Base-by-base conservation (phyloP, 441 rosid genomes). In the Arabidopsis hybrid region DNA sequence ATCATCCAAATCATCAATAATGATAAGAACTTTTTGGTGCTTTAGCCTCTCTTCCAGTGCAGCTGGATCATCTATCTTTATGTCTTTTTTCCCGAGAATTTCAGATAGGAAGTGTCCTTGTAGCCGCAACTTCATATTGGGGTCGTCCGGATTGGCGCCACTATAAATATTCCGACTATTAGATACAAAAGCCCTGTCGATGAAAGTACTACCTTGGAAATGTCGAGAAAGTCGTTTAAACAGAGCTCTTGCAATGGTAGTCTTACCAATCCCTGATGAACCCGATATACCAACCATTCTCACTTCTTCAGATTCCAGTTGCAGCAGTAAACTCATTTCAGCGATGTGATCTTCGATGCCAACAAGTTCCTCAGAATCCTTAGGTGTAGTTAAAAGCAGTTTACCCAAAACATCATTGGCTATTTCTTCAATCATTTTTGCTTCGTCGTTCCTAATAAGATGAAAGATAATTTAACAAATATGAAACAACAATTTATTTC, bases 221-320 rank as follows among this genome's bases (percentile, higher is more conserved):
- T 40, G 4, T 0, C 11, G 3, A 26, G 39, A 9, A 0, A 67
- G 31, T 6, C 4, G 40, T 6, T 12, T 5, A 29, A 38, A 55
- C 11, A 43, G 4, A 31, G 16, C 32, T 56, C 73, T 68, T n/a
- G 64, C 64, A 2, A 68, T 40, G 1, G 64, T 56, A 29, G 55
- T 38, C 34, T 60, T 60, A 1, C 64, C 64, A 38, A 60, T 17
- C 4, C 64, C 47, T 0, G 64, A 60, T 1, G 63, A 1, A 16
- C 53, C 73, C 65, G 56, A 69, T 5, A 57, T 58, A 7, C 65
- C 65, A 39, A 58, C 53, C 65, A 55, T 58, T 5, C 0, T 42
- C 40, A 69, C 73, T 53, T 45, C 45, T 2, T 69, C 3, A 0
- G 63, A n/a, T 4, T 57, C 35, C 34, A 69, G 5, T 1, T 21